Percentiles rank a stretch among this genome's conserved stretches.
Conservation (phyloP, 2,329 filamentous ascomycete species). For the Fusarium papillatum region DNA sequence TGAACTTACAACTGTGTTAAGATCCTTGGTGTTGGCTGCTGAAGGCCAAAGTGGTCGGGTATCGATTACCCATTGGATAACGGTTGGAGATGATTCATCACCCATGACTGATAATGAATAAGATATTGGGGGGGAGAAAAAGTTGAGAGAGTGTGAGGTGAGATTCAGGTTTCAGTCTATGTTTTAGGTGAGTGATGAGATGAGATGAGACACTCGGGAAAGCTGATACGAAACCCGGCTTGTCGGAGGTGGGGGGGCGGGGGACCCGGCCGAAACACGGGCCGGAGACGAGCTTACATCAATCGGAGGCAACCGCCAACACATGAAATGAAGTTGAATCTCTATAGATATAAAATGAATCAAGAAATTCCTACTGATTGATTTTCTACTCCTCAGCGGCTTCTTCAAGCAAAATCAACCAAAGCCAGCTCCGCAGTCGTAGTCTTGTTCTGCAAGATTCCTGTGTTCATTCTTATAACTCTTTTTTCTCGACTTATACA, state of each 20-base stretch:
- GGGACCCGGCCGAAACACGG: slow-evolving; percentile 31
- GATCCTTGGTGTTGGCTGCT: slow-evolving; percentile 62
- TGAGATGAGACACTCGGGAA: slow-evolving; percentile 36
- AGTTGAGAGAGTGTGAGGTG: slow-evolving; percentile 22
- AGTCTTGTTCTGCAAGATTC: slow-evolving; percentile 26
- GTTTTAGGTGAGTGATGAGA: slow-evolving; percentile 23
- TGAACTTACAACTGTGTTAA: slow-evolving; percentile 59
- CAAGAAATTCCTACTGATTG: slow-evolving; percentile 7
- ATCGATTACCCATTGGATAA: slow-evolving; percentile 74
- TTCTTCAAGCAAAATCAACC: slow-evolving; percentile 12
- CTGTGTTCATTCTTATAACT: slow-evolving; percentile 12
- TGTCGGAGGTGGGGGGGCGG: slow-evolving; percentile 29
- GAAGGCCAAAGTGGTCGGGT: slow-evolving; percentile 70
- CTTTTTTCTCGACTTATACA: slow-evolving; percentile 6
- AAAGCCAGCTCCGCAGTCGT: slow-evolving; percentile 33
- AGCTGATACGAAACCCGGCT: slow-evolving; percentile 29
- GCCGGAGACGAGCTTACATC: slow-evolving; percentile 13
- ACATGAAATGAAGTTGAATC: background rate
- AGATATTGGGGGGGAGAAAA: background rate
- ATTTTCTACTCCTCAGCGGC: slow-evolving; percentile 14
- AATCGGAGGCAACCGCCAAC: background rate
- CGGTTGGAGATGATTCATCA: slow-evolving; percentile 44
- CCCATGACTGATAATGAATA: slow-evolving; percentile 18
- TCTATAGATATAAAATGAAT: background rate
- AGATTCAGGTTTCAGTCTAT: slow-evolving; percentile 29